Evolutionary conservation across 202 grass and related monocot species (phyloP).

Genomic region (Panicum virgatum): DNA sequence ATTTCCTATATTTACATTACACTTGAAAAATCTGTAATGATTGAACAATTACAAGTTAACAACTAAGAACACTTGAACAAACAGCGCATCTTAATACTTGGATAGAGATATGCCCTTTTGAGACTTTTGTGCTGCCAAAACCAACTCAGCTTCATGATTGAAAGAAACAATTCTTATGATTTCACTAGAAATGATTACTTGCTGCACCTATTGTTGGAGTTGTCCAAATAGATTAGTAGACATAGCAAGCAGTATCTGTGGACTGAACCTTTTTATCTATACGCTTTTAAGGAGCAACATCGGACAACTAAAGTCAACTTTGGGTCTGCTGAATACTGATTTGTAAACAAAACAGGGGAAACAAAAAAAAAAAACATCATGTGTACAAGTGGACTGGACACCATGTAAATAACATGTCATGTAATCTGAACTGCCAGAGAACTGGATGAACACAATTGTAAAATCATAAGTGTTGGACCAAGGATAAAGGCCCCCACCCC

Average conservation of each 20-base stretch:
- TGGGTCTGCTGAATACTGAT: slow-evolving; percentile 15
- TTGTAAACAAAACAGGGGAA: slow-evolving; percentile 34
- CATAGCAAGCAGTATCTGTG: slow-evolving; percentile 1
- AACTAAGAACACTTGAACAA: not conserved
- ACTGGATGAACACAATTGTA: slow-evolving; percentile 23
- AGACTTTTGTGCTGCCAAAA: not conserved
- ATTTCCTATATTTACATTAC: slow-evolving; percentile 10
- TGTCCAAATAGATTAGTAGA: slow-evolving; percentile 22
- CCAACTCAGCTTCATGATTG: not conserved
- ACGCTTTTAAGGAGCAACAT: slow-evolving; percentile 15
- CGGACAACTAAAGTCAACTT: slow-evolving; percentile 22
- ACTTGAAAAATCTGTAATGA: not conserved
- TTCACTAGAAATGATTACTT: slow-evolving; percentile 1
- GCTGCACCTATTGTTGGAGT: not conserved
- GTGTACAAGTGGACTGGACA: not conserved
- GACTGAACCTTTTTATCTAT: not conserved
- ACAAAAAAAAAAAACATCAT: slow-evolving; percentile 15
- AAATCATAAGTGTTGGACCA: too few species aligned
- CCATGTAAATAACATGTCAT: not conserved
- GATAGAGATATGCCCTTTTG: not conserved
- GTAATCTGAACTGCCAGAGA: slow-evolving; percentile 5
- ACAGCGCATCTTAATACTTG: not conserved
- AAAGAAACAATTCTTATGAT: slow-evolving; percentile 15
- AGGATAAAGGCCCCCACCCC: too few species aligned
- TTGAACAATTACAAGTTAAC: not conserved